A percentile compares a stretch with the other conserved stretches of the same genome.
Conservation (phyloP, 345 rosid genomes). For the Pelargonium nanum region DNA sequence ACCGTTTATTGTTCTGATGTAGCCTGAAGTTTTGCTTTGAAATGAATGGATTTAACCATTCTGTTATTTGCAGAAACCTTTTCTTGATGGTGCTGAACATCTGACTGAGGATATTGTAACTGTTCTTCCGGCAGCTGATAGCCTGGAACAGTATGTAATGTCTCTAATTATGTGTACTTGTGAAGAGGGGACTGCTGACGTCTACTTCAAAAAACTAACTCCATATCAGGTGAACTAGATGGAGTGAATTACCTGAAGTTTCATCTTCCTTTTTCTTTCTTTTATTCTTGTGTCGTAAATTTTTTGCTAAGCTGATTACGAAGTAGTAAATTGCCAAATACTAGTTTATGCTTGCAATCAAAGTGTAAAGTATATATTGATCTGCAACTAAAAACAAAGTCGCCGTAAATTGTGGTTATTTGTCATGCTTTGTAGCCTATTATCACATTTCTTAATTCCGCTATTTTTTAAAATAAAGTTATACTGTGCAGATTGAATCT, state of each 20-base stretch:
- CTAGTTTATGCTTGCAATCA: background rate
- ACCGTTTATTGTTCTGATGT: slow-evolving; percentile 4
- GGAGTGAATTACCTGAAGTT: slow-evolving; percentile 3
- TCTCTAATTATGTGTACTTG: slow-evolving; percentile 47
- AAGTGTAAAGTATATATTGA: background rate
- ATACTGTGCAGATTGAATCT: slow-evolving; percentile 54
- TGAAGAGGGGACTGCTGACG: slow-evolving; percentile 51
- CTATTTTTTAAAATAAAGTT: too few relatives aligned
- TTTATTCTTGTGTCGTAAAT: too few relatives aligned
- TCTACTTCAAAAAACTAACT: slow-evolving; percentile 51
- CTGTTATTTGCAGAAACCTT: slow-evolving; percentile 71
- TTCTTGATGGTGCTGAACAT: slow-evolving; percentile 75
- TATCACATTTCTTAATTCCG: too few relatives aligned
- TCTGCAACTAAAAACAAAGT: background rate
- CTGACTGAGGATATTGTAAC: slow-evolving; percentile 85
- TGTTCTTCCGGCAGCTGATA: slow-evolving; percentile 86
- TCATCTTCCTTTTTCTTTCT: background rate
- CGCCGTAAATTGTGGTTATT: too few relatives aligned
- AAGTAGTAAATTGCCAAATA: too few relatives aligned
- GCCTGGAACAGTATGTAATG: slow-evolving; percentile 76
- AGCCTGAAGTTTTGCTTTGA: slow-evolving; percentile 2
- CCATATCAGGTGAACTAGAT: slow-evolving; percentile 61
- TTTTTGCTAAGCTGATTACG: too few relatives aligned
- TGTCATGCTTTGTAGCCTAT: background rate
- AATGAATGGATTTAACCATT: slow-evolving; percentile 12